Conservation (phyloP, 495 filamentous ascomycete genomes). For the Neohortaea acidophila region DNA sequence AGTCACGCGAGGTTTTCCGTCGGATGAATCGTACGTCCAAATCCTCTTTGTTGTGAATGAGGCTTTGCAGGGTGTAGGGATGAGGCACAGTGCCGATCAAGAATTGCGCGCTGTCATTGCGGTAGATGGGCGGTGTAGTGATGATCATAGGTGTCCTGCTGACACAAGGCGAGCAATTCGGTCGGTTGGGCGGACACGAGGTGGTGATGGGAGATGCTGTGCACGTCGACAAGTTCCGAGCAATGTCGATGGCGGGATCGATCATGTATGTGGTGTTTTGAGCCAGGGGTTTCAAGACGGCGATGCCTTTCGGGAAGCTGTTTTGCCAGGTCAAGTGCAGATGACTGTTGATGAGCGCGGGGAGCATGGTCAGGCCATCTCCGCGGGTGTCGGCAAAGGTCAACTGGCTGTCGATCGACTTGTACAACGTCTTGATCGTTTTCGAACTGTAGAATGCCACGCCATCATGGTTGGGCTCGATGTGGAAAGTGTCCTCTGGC, state of each 20-base stretch:
- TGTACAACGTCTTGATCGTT: conserved; percentile 47
- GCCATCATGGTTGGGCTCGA: conserved; percentile 45
- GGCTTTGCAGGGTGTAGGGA: conserved; percentile 61
- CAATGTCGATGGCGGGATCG: conserved; percentile 52
- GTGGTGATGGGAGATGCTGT: conserved; percentile 49
- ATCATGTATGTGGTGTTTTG: conserved; percentile 57
- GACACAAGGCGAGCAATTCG: conserved; percentile 58
- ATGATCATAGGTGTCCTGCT: conserved; percentile 36
- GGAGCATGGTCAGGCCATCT: conserved; percentile 46
- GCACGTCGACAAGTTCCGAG: conserved; percentile 57
- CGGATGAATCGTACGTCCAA: conserved; percentile 56
- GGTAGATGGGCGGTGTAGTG: conserved; percentile 17
- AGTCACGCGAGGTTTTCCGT: conserved; percentile 58
- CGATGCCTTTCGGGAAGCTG: conserved; percentile 57
- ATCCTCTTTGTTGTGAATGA: conserved; percentile 38
- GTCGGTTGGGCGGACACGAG: conserved; percentile 76
- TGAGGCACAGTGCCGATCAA: conserved; percentile 81
- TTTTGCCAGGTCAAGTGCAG: conserved; percentile 76
- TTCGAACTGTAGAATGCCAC: conserved; percentile 65
- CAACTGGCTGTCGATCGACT: conserved; percentile 47
- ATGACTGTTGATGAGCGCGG: conserved; percentile 63
- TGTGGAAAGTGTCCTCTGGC: conserved; percentile 40
- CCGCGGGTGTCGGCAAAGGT: conserved; percentile 16
- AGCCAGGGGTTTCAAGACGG: conserved; percentile 57
- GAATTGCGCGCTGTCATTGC: conserved; percentile 39